These are phyloP conservation scores for Debaryomyces coudertii DNA, from an alignment of 1,139 yeast genomes.

Conservation along the genomic window DNA sequence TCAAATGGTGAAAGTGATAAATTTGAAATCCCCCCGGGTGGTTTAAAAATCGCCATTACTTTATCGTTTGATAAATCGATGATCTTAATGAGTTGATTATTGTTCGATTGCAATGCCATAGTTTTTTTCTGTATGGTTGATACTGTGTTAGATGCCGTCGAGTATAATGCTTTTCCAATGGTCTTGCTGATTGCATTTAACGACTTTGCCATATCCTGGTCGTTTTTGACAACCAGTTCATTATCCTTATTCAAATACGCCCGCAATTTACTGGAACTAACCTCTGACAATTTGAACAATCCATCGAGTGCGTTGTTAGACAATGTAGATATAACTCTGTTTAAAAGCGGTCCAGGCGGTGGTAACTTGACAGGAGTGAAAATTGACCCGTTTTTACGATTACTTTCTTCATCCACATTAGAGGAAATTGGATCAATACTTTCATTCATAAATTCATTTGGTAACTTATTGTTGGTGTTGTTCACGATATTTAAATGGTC, in stretches of 20 bases:
- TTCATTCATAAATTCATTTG: slow-evolving; percentile 5
- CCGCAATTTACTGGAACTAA: slow-evolving; percentile 47
- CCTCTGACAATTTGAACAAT: slow-evolving; percentile 50
- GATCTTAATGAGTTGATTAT: slow-evolving; percentile 43
- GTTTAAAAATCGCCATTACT: slow-evolving; percentile 54
- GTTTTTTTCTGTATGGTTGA: slow-evolving; percentile 35
- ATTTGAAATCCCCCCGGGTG: slow-evolving; percentile 65
- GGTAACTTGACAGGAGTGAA: slow-evolving; percentile 53
- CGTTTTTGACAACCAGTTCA: slow-evolving; percentile 13
- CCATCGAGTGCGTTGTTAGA: slow-evolving; percentile 61
- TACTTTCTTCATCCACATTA: slow-evolving; percentile 8
- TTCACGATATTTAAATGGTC: slow-evolving; percentile 30
- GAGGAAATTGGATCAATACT: slow-evolving; percentile 18
- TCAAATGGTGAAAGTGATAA: slow-evolving; percentile 68
- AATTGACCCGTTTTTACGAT: slow-evolving; percentile 10
- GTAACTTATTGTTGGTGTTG: slow-evolving; percentile 14
- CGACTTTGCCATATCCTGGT: slow-evolving; percentile 22
- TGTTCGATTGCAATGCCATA: slow-evolving; percentile 26
- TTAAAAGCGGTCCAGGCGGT: slow-evolving; percentile 46
- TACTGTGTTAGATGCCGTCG: slow-evolving; percentile 41
- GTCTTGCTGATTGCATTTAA: slow-evolving; percentile 37
- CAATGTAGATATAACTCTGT: slow-evolving; percentile 49
- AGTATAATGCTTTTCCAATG: slow-evolving; percentile 36
- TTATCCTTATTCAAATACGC: slow-evolving; percentile 33
- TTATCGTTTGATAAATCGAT: slow-evolving; percentile 50